Base-by-base conservation (phyloP, 2,329 filamentous ascomycete genomes). In the Fusarium metavorans region DNA sequence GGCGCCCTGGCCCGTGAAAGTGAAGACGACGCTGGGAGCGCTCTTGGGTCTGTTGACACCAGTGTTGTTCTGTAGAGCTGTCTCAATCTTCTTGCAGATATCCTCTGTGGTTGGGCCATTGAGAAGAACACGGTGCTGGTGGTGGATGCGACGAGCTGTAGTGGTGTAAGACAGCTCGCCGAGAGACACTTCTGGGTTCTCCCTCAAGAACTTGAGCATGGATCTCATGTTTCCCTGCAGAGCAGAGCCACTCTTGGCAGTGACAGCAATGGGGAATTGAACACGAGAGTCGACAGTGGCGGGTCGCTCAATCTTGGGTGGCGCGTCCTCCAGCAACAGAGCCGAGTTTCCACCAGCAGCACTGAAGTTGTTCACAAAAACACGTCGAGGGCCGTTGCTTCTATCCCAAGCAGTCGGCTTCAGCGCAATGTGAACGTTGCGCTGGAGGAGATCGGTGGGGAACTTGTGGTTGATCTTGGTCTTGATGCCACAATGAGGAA, bases 281-380 rank as follows among this genome's bases (percentile, higher is more conserved):
- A 61, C 18, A 0, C 71, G 20, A 5, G 58, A 75, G 82, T 80
- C 88, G 84, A 78, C 88, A 84, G 34, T 5, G 48, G 6, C 39
- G 9, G 54, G 4, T 18, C 88, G 82, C 0, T 59, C 23, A 0
- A 45, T 27, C 20, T 56, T 64, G 0, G 41, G 48, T 0, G 89
- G 87, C 2, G 86, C 86, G 6, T 89, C 85, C 76, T 93, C 90
- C 1, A 94, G 75, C 18, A 94, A 79, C 39, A 94, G 78, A 18
- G 91, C 90, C 2, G 92, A 93, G 81, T 94, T 95, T 13, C 92
- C 92, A 74, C 92, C 92, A 48, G 92, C 92, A 8, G 92, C 92
- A 71, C 89, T 89, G 77, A 93, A 93, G 82, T 93, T 93, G 82
- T 94, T 94, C 70, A 93, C 82, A 74, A 89, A 88, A 10, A 88